These are phyloP conservation scores for Mycena metata DNA, from an alignment of 768 basidiomycete species.

Conservation along the genomic window DNA sequence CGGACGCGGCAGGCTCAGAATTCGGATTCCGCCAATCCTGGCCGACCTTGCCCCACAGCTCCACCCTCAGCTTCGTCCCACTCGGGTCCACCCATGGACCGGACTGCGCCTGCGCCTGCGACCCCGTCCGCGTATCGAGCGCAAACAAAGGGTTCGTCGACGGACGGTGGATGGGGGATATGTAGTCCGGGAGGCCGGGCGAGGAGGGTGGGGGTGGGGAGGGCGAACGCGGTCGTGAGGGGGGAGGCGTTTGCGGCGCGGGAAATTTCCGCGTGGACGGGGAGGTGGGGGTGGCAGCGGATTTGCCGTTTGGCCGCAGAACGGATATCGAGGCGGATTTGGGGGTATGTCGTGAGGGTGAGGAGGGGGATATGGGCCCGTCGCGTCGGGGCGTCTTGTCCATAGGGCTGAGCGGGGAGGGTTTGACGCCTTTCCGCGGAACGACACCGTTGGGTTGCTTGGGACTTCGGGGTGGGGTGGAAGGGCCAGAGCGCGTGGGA, in stretches of 20 bases:
- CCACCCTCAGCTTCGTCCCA: constrained; percentile 64
- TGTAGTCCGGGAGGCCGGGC: constrained; percentile 65
- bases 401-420: constrained; percentile 40
- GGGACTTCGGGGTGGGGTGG: constrained; percentile 36
- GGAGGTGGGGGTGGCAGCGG: constrained; percentile 26
- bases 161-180: constrained; percentile 84
- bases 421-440: constrained; percentile 37
- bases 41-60: constrained; percentile 69
- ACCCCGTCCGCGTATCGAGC: constrained; percentile 63
- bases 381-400: constrained; percentile 45
- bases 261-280: constrained; percentile 34
- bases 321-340: constrained; percentile 47
- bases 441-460: constrained; percentile 36
- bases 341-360: constrained; percentile 38
- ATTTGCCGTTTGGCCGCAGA: constrained; percentile 42
- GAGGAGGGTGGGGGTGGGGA: constrained; percentile 28
- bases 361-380: constrained; percentile 30
- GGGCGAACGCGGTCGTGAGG: constrained; percentile 32
- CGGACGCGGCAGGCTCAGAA: constrained; percentile 45
- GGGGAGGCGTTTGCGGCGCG: constrained; percentile 43
- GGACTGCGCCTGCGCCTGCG: constrained; percentile 55
- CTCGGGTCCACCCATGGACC: constrained; percentile 67
- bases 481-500: constrained; percentile 27
- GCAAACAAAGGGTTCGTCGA: constrained; percentile 87
- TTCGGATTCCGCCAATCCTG: constrained; percentile 39